A percentile compares a stretch with the other conserved stretches of the same genome.
phyloP scores from a whole-genome alignment of 352 stramenopile genomes.

The Phytophthora brassicae region DNA sequence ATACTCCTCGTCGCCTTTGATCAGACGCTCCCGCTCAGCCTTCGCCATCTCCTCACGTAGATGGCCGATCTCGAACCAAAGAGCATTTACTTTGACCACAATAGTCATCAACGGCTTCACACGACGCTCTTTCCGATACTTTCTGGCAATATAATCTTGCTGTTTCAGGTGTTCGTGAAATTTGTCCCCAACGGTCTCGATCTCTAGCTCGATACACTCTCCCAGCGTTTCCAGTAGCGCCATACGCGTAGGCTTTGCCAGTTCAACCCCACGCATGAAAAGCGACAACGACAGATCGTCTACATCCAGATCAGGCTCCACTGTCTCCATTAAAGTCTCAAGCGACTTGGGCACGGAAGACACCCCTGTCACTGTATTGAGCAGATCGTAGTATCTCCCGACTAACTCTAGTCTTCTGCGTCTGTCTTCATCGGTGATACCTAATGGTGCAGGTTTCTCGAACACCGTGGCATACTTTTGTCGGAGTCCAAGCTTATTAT shows the following conservation, averaged over 20 bases:
- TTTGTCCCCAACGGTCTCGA: constrained; percentile 62
- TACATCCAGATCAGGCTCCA: constrained; percentile 67
- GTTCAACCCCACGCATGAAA: constrained; percentile 59
- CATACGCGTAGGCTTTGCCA: constrained; percentile 59
- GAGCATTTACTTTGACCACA: constrained; percentile 32
- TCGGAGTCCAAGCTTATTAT: constrained; percentile 41
- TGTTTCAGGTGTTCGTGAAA: constrained; percentile 75
- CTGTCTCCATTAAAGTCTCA: constrained; percentile 50
- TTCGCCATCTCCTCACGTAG: constrained; percentile 48
- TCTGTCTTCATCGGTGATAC: constrained; percentile 50
- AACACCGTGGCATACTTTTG: constrained; percentile 57
- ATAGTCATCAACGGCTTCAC: constrained; percentile 42
- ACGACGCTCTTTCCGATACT: constrained; percentile 51
- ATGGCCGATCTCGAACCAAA: constrained; percentile 54
- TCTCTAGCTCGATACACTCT: constrained; percentile 58
- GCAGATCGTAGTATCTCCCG: constrained; percentile 59
- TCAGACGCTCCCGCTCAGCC: constrained; percentile 41
- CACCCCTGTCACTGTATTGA: constrained; percentile 15
- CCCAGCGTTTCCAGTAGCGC: constrained; percentile 59
- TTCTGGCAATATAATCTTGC: constrained; percentile 55
- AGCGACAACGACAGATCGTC: constrained; percentile 66
- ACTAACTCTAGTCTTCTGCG: constrained; percentile 42
- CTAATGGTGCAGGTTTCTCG: constrained; percentile 38
- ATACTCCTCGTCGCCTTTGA: constrained; percentile 48
- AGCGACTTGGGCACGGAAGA: constrained; percentile 19